Percentiles rank a stretch among this genome's conserved stretches.
These are phyloP conservation scores for Cryptosporidium meleagridis DNA, from an alignment of 169 alveolate species.

Conservation along the genomic window DNA sequence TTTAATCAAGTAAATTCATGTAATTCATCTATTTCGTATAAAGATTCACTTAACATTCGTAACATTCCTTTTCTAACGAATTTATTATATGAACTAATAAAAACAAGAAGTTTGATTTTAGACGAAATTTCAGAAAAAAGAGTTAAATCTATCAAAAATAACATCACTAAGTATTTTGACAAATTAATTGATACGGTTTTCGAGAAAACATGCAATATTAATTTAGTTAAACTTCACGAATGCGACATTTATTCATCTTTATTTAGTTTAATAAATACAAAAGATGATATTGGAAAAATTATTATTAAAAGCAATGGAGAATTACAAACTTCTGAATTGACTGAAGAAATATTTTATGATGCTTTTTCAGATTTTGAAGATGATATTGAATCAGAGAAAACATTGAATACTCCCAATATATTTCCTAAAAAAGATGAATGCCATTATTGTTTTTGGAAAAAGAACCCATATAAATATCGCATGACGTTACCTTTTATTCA, in stretches of 20 bases:
- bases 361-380: constrained; percentile 55
- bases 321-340: not conserved
- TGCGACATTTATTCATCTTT: constrained; percentile 45
- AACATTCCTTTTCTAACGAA: constrained; percentile 26
- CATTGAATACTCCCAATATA: not conserved
- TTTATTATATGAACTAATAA: constrained; percentile 54
- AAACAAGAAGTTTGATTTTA: constrained; percentile 34
- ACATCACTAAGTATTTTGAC: constrained; percentile 26
- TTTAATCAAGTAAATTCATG: not conserved
- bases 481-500: constrained; percentile 28
- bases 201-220: constrained; percentile 24
- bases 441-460: constrained; percentile 45
- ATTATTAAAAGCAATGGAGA: not conserved
- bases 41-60: constrained; percentile 5
- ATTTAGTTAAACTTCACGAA: constrained; percentile 15
- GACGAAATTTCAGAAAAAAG: constrained; percentile 41
- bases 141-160: not conserved
- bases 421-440: constrained; percentile 39
- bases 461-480: constrained; percentile 42
- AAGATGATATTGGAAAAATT: not conserved
- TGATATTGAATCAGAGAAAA: constrained; percentile 7
- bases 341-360: constrained; percentile 55
- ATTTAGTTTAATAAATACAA: constrained; percentile 11
- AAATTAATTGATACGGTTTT: constrained; percentile 43
- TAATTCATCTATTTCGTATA: not conserved